Percentiles rank a stretch among this genome's conserved stretches.
Conservation (phyloP, 192 early-diverging fungal species). For the Coemansia sp. region DNA sequence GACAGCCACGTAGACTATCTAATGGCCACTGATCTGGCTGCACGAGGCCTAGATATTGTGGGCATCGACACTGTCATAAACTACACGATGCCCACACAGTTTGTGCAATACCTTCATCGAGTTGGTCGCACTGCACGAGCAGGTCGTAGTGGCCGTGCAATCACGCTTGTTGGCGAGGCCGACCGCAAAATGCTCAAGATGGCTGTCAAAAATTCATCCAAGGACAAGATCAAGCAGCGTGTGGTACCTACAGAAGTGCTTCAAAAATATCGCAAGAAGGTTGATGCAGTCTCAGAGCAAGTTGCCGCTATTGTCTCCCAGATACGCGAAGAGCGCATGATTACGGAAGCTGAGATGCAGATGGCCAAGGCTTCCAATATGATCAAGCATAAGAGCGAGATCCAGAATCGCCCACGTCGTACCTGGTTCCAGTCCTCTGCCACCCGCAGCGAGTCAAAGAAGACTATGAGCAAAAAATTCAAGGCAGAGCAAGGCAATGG, state of each 20-base stretch:
- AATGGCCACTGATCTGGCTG: constrained; percentile 94
- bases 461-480: constrained; percentile 1
- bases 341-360: constrained; percentile 90
- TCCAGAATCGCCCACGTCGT: constrained; percentile 81
- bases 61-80: constrained; percentile 98
- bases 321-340: constrained; percentile 76
- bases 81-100: constrained; percentile 94
- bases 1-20: constrained; percentile 83
- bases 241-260: constrained; percentile 80
- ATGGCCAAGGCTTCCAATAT: constrained; percentile 82
- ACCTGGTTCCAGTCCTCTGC: constrained; percentile 92
- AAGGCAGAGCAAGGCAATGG: background rate
- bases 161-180: constrained; percentile 88
- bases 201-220: constrained; percentile 80
- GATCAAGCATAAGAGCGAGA: constrained; percentile 80
- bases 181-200: constrained; percentile 92
- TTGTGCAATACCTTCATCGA: constrained; percentile 91
- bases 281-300: constrained; percentile 67
- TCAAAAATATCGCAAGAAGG: constrained; percentile 67
- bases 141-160: constrained; percentile 78
- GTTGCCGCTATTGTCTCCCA: constrained; percentile 68
- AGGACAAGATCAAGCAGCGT: constrained; percentile 83
- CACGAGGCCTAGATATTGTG: constrained; percentile 95
- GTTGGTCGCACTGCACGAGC: constrained; percentile 96
- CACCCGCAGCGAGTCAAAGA: constrained; percentile 69